Percentiles rank a stretch among this genome's conserved stretches.
These are phyloP conservation scores for Anastatica hierochuntica DNA, from an alignment of 345 rosid species.

Conservation along the genomic window DNA sequence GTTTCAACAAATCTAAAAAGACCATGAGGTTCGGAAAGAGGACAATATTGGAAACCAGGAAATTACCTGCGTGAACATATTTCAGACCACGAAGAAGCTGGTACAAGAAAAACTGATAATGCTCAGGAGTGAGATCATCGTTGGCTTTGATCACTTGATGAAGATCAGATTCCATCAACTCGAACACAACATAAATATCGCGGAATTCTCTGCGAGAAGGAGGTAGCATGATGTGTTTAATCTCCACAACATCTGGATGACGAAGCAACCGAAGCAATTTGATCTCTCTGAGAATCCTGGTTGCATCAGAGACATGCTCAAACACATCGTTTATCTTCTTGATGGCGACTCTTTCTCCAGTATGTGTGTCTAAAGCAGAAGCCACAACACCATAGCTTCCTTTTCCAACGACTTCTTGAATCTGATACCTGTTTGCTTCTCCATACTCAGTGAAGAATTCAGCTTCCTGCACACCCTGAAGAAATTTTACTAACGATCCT, in stretches of 20 bases:
- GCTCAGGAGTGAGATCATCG: conserved; percentile 95
- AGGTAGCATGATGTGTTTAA: conserved; percentile 95
- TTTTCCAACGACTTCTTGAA: conserved; percentile 94
- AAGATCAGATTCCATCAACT: conserved; percentile 88
- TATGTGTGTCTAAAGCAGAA: conserved; percentile 75
- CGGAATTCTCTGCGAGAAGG: conserved; percentile 90
- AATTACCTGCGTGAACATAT: conserved; percentile 78
- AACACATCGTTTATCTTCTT: conserved; percentile 95
- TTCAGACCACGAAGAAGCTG: conserved; percentile 97
- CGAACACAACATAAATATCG: conserved; percentile 71
- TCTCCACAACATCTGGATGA: conserved; percentile 91
- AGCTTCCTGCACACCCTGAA: conserved; percentile 42
- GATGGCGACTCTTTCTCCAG: conserved; percentile 85
- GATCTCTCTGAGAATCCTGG: conserved; percentile 91
- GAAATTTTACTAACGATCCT: no score
- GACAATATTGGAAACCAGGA: not conserved
- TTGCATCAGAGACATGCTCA: conserved; percentile 96
- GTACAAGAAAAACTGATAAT: conserved; percentile 88
- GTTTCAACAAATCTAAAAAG: not conserved
- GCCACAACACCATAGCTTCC: conserved; percentile 98
- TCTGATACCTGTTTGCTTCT: conserved; percentile 75
- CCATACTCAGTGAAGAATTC: conserved; percentile 99
- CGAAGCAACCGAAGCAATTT: conserved; percentile 87
- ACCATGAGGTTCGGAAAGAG: conserved; percentile 1
- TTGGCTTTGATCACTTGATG: conserved; percentile 96